Base-by-base conservation (phyloP, 23 red algal genomes). In the Cyanidiococcus yangmingshanensis region DNA sequence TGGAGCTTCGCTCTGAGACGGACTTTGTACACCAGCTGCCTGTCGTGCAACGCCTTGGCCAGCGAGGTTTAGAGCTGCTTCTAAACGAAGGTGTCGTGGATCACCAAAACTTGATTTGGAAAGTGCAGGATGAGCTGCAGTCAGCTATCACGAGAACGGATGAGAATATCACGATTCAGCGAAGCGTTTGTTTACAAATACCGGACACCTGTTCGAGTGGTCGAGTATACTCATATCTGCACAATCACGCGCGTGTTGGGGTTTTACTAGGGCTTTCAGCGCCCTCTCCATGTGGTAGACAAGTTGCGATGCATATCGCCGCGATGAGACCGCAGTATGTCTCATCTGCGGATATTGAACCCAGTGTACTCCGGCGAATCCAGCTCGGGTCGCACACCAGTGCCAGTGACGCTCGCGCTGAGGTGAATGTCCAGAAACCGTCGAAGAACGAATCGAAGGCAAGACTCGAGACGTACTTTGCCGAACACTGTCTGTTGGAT, bases 261-360 rank as follows among this genome's bases (percentile, higher is more conserved):
- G 63, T 71, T 25, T 71, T 71, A 29, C 3, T 71, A 3, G 63
- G 16, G 7, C 27, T 7, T 7, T 71, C 63, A 29, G 63, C n/a
- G 12, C n/a, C 63, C 3, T 71, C 63, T 12, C 63, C 63, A 35
- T 30, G 3, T 7, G 63, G 63, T 7, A 12, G 63, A 25, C 21
- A 71, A 7, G 32, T 71, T 71, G 63, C 63, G 27, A 71, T 71
- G 63, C 63, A 71, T 35, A 71, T 71, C 32, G 63, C 63, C 7
- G 63, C 63, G 27, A 71, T 71, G 63, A 71, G 32, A 27, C 63
- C 63, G 63, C 63, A 25, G 32, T 71, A 32, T 29, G n/a, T 71
- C 27, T 71, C 63, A 3, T 12, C 63, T 2, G 63, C 21, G 16
- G n/a, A 35, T 32, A 35, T 71, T 7, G 63, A 71, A 12, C n/a